Percentiles rank a stretch among this genome's conserved stretches.
phyloP scores from a whole-genome alignment of 805 yeast species.

The Ogataea pini region DNA sequence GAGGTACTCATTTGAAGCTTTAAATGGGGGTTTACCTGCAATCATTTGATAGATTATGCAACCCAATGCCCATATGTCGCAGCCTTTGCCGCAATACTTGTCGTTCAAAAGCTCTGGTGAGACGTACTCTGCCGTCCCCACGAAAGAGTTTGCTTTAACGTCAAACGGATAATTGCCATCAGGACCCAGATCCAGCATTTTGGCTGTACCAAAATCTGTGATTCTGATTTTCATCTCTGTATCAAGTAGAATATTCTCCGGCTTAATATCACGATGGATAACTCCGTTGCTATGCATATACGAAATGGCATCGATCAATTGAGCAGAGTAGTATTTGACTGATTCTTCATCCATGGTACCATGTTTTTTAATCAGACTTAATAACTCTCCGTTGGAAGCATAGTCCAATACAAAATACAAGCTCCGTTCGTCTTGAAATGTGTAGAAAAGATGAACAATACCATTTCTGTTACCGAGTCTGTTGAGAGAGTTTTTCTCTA shows the following conservation, averaged over 20 bases:
- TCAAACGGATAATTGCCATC: constrained; percentile 63
- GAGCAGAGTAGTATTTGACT: constrained; percentile 68
- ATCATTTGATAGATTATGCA: constrained; percentile 63
- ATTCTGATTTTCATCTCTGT: constrained; percentile 60
- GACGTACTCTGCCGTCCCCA: constrained; percentile 84
- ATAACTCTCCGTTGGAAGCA: constrained; percentile 77
- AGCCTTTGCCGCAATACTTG: constrained; percentile 63
- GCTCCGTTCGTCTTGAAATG: constrained; percentile 76
- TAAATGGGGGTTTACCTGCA: constrained; percentile 75
- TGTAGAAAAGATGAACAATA: constrained; percentile 67
- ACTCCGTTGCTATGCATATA: constrained; percentile 76
- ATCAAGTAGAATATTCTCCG: constrained; percentile 75
- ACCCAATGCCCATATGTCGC: constrained; percentile 64
- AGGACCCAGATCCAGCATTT: constrained; percentile 56
- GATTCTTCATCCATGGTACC: constrained; percentile 74
- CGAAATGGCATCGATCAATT: constrained; percentile 68
- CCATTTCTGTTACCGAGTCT: constrained; percentile 62
- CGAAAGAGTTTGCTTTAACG: constrained; percentile 75
- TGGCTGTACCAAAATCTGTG: constrained; percentile 87
- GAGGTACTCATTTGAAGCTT: constrained; percentile 77
- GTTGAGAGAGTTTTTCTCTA: constrained; percentile 78
- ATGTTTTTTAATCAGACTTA: constrained; percentile 63
- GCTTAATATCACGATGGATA: constrained; percentile 80
- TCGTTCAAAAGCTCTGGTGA: constrained; percentile 78
- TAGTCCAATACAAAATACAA: constrained; percentile 75